Evolutionary conservation across 1,284 basidiomycete species (phyloP).

Genomic region (Trametes sp.): DNA sequence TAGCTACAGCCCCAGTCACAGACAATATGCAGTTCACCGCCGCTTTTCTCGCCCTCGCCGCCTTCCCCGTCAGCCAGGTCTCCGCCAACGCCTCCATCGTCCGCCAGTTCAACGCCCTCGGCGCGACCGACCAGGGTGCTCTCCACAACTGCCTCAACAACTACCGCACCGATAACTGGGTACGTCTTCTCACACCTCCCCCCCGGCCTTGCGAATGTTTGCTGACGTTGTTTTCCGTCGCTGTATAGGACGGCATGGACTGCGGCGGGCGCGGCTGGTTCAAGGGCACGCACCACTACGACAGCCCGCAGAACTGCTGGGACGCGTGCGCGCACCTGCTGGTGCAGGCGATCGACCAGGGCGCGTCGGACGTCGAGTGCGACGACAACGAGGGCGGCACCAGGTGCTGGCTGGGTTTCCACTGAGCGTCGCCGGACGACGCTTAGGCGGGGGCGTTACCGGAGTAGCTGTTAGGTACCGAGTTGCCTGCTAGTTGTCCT

Average conservation of each 20-base stretch:
- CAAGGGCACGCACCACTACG: constrained; percentile 14
- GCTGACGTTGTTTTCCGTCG: not conserved
- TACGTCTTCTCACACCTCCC: not conserved
- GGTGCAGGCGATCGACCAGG: constrained; percentile 8
- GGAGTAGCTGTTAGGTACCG: no score
- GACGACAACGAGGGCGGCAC: constrained; percentile 15
- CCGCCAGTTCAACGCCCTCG: constrained; percentile 4
- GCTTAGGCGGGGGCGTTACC: no score
- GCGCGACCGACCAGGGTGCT: constrained; percentile 6
- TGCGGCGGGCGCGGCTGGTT: constrained; percentile 19
- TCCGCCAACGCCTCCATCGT: constrained; percentile 11
- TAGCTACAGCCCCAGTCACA: not conserved
- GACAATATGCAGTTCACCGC: constrained; percentile 6
- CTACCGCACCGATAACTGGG: constrained; percentile 19
- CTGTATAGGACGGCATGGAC: constrained; percentile 8
- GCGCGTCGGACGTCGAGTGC: constrained; percentile 19
- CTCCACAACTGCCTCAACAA: constrained; percentile 9
- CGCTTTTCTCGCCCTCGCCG: constrained; percentile 5
- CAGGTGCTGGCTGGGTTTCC: constrained; percentile 18
- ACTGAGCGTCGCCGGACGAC: no score
- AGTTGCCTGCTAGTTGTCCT: no score
- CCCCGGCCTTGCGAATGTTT: not conserved
- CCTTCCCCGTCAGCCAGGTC: constrained; percentile 7
- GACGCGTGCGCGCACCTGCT: constrained; percentile 15
- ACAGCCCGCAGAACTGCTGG: constrained; percentile 15